phyloP scores from a whole-genome alignment of 2,329 filamentous ascomycete genomes.

The Alternaria longipes region DNA sequence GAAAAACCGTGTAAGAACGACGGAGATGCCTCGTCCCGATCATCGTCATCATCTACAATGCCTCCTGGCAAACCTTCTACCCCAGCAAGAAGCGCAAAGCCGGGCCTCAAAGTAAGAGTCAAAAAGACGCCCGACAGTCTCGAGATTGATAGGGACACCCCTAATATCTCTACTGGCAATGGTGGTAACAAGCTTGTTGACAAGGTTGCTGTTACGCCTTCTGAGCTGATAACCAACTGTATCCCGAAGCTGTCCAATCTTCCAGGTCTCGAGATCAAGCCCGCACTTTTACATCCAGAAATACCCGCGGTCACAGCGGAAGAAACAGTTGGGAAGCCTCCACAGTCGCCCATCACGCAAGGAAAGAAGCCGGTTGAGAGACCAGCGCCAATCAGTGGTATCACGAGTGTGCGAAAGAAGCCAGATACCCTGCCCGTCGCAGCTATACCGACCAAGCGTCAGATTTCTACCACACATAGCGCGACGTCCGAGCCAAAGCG shows the following conservation, averaged over 20 bases:
- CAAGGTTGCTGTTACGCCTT: background rate
- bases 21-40: slow-evolving; percentile 18
- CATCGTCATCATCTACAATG: slow-evolving; percentile 23
- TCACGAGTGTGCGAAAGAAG: background rate
- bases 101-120: slow-evolving; percentile 21
- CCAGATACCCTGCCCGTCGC: background rate
- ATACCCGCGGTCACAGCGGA: background rate
- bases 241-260: background rate
- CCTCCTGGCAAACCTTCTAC: slow-evolving; percentile 14
- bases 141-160: background rate
- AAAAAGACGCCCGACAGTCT: background rate
- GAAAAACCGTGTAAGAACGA: slow-evolving; percentile 22
- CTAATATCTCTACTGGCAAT: background rate
- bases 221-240: background rate
- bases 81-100: slow-evolving; percentile 7
- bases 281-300: background rate
- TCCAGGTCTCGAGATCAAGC: background rate
- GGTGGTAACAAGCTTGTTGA: background rate
- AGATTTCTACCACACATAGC: background rate
- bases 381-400: background rate
- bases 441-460: slow-evolving; percentile 17
- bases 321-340: background rate
- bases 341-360: background rate
- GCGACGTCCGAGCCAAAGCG: slow-evolving; percentile 19
- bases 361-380: background rate